phyloP scores from a whole-genome alignment of 495 filamentous ascomycete species.

The Pseudoneurospora amorphoporcata region DNA sequence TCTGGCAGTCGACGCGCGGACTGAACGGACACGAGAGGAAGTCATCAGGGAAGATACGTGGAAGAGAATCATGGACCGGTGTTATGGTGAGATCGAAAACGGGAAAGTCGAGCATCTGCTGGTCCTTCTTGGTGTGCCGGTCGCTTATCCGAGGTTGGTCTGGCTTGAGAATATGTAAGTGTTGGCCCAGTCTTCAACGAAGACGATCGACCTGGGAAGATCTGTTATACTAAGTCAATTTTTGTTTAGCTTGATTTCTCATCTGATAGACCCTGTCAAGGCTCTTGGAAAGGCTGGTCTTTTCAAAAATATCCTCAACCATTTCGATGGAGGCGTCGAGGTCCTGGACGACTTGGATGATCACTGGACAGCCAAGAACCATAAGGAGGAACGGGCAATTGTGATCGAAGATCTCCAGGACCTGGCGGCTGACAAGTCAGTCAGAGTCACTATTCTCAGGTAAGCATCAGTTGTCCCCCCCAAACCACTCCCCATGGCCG shows the following conservation, averaged over 20 bases:
- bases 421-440: conserved; percentile 78
- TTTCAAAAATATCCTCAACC: conserved; percentile 72
- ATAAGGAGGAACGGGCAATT: conserved; percentile 79
- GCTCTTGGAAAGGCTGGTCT: conserved; percentile 73
- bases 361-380: conserved; percentile 93
- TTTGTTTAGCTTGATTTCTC: conserved; percentile 61
- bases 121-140: conserved; percentile 73
- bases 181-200: background rate
- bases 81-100: conserved; percentile 65
- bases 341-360: conserved; percentile 88
- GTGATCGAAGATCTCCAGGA: conserved; percentile 85
- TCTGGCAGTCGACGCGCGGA: conserved; percentile 82
- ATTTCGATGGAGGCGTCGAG: conserved; percentile 85
- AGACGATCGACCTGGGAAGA: background rate
- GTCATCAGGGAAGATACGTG: conserved; percentile 75
- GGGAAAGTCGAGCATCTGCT: conserved; percentile 84
- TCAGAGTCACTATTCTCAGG: conserved; percentile 81
- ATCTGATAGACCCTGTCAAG: conserved; percentile 76
- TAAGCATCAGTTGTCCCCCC: conserved; percentile 45
- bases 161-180: conserved; percentile 59
- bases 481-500: background rate
- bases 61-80: conserved; percentile 74
- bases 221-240: conserved; percentile 1
- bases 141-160: conserved; percentile 88
- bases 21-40: conserved; percentile 72